These are phyloP conservation scores for Diaporthe ampelina DNA, from an alignment of 2,329 filamentous ascomycete genomes.

Conservation along the genomic window DNA sequence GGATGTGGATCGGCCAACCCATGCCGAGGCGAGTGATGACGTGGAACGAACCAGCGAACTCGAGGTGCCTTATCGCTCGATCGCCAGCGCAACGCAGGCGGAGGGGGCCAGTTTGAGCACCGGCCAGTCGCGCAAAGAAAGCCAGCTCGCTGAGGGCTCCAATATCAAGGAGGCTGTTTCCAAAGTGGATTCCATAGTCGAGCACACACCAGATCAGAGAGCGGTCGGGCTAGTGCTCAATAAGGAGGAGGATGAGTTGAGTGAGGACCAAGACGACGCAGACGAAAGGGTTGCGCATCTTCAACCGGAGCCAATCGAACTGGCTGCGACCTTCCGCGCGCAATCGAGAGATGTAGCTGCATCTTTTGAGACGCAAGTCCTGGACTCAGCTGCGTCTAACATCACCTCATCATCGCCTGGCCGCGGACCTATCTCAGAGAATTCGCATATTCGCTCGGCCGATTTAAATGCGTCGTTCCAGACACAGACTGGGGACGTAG, in stretches of 20 bases:
- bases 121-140: neutral
- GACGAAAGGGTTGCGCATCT: neutral
- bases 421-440: neutral
- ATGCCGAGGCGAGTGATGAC: slow-evolving; percentile 13
- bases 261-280: neutral
- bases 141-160: neutral
- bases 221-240: neutral
- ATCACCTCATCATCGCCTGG: neutral
- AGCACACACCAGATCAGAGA: neutral
- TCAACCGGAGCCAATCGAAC: slow-evolving; percentile 13
- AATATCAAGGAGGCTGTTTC: neutral
- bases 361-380: slow-evolving; percentile 29
- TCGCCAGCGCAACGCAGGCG: slow-evolving; percentile 7
- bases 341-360: slow-evolving; percentile 1
- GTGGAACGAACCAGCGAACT: slow-evolving; percentile 1
- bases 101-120: slow-evolving; percentile 32
- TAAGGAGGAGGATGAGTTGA: neutral
- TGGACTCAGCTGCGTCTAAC: neutral
- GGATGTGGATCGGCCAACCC: slow-evolving; percentile 40
- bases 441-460: slow-evolving; percentile 13
- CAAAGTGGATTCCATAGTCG: neutral
- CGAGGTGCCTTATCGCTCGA: neutral
- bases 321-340: slow-evolving; percentile 15
- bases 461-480: slow-evolving; percentile 15
- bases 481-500: slow-evolving; percentile 12